Evolutionary conservation across 2,329 filamentous ascomycete genomes (phyloP).

Genomic region (Exophiala xenobiotica): DNA sequence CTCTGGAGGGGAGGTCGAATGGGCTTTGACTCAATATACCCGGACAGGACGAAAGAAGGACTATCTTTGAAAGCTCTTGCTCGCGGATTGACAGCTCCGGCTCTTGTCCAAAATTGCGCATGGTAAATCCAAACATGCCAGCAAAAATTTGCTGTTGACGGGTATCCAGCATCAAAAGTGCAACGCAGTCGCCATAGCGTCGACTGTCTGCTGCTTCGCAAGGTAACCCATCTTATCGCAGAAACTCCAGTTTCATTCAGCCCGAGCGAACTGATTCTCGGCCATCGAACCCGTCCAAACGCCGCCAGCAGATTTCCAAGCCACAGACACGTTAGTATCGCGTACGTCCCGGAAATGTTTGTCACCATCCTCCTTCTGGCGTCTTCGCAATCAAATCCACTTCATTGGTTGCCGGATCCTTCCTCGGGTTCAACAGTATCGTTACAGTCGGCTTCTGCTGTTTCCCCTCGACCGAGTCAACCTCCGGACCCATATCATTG

Average conservation of each 20-base stretch:
- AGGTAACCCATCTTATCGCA: no score
- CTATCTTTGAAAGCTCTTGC: conserved; percentile 61
- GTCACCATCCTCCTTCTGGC: conserved; percentile 19
- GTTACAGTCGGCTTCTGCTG: conserved; percentile 14
- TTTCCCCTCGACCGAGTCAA: conserved; percentile 29
- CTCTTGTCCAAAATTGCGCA: not conserved
- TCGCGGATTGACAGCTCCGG: not conserved
- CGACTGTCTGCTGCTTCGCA: no score
- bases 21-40: conserved; percentile 94
- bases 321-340: not conserved
- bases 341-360: not conserved
- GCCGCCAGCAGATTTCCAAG: not conserved
- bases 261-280: no score
- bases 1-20: conserved; percentile 89
- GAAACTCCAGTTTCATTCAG: no score
- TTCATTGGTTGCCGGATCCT: conserved; percentile 28
- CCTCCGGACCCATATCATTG: conserved; percentile 9
- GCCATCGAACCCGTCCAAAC: not conserved
- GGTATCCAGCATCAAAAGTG: no score
- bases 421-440: conserved; percentile 11
- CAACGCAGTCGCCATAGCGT: no score
- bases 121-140: not conserved
- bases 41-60: conserved; percentile 93
- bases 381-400: conserved; percentile 33
- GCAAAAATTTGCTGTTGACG: no score